phyloP scores from a whole-genome alignment of 495 filamentous ascomycete species.

The Podospora pseudopauciseta region DNA sequence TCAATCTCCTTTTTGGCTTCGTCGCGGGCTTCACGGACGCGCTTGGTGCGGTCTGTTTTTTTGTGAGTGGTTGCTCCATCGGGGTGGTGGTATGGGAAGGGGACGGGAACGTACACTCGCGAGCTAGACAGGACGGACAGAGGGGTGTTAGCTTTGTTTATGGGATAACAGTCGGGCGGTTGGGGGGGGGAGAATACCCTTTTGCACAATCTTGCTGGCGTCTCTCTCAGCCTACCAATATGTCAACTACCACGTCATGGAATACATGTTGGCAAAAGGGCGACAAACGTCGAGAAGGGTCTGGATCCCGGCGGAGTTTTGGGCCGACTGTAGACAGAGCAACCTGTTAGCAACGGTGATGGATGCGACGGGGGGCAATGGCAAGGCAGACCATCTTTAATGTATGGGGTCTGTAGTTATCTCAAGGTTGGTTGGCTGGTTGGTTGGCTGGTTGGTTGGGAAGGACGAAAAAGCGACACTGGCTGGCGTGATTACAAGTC shows the following conservation, averaged over 20 bases:
- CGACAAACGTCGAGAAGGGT: conserved; percentile 91
- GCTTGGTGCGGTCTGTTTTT: conserved; percentile 82
- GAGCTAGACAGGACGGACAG: conserved; percentile 26
- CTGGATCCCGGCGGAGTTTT: conserved; percentile 97
- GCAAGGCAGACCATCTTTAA: conserved; percentile 8
- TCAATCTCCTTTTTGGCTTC: conserved; percentile 99
- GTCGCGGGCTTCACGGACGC: conserved; percentile 88
- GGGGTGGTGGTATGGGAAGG: not conserved
- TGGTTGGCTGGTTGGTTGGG: no score
- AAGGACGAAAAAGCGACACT: no score
- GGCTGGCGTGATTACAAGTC: no score
- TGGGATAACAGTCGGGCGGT: not conserved
- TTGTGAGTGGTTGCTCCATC: not conserved
- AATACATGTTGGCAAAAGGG: not conserved
- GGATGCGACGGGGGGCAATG: not conserved
- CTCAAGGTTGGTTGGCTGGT: not conserved
- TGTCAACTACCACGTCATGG: not conserved
- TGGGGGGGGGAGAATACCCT: conserved; percentile 53
- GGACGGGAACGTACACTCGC: conserved; percentile 40
- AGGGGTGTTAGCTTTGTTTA: conserved; percentile 11
- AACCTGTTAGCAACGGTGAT: not conserved
- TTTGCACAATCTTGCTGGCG: conserved; percentile 97
- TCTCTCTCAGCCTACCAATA: conserved; percentile 82
- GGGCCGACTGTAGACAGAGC: conserved; percentile 67
- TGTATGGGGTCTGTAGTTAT: not conserved